Evolutionary conservation across 768 basidiomycete genomes (phyloP).

Genomic region (Roridomyces roridus): DNA sequence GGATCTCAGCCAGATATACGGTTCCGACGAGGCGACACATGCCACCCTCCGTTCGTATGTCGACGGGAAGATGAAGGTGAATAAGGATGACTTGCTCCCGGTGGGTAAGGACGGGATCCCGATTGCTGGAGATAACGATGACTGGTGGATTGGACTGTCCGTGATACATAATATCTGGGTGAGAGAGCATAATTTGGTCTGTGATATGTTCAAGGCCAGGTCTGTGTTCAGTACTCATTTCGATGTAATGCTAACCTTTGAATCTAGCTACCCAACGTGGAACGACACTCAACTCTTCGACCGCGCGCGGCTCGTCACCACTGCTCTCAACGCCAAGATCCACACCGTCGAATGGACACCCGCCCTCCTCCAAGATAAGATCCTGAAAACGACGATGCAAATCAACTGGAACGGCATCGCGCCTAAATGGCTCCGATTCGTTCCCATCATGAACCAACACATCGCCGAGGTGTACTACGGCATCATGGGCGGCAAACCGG

Average conservation of each 20-base stretch:
- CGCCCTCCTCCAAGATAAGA: slow-evolving; percentile 8
- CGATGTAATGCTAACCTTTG: background rate
- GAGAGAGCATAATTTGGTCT: slow-evolving; percentile 20
- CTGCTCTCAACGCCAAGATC: slow-evolving; percentile 22
- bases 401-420: slow-evolving; percentile 20
- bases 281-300: slow-evolving; percentile 19
- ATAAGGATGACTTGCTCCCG: slow-evolving; percentile 4
- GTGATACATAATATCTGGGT: slow-evolving; percentile 19
- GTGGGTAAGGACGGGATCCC: slow-evolving; percentile 13
- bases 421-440: slow-evolving; percentile 3
- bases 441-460: slow-evolving; percentile 11
- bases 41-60: slow-evolving; percentile 7
- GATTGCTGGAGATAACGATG: slow-evolving; percentile 15
- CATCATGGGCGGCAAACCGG: slow-evolving; percentile 15
- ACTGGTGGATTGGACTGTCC: slow-evolving; percentile 19
- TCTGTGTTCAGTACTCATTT: background rate
- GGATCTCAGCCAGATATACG: slow-evolving; percentile 19
- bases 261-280: slow-evolving; percentile 13
- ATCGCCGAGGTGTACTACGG: slow-evolving; percentile 8
- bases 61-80: slow-evolving; percentile 17
- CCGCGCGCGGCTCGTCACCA: slow-evolving; percentile 21
- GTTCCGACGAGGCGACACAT: slow-evolving; percentile 12
- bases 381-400: slow-evolving; percentile 11
- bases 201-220: slow-evolving; percentile 20
- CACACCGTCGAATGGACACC: slow-evolving; percentile 25